phyloP scores from a whole-genome alignment of 2,329 filamentous ascomycete species.

The Cordyceps tenuipes region DNA sequence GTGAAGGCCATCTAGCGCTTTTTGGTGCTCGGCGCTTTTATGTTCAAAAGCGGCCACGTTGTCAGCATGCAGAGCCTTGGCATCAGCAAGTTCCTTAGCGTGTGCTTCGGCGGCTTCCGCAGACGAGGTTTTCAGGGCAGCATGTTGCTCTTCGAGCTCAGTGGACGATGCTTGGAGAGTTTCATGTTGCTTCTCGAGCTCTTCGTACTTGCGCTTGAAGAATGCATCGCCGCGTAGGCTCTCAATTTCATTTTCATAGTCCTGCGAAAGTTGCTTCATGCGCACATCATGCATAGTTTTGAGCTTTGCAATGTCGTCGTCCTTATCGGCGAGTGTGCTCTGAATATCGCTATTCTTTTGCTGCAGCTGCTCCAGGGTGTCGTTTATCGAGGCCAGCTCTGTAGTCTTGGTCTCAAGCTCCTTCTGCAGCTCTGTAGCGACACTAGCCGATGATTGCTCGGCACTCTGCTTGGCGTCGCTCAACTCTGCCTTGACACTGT shows the following conservation, averaged over 20 bases:
- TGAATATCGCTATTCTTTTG: conserved; percentile 40
- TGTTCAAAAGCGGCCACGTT: conserved; percentile 39
- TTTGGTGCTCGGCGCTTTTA: conserved; percentile 45
- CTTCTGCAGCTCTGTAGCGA: conserved; percentile 24
- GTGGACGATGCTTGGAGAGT: conserved; percentile 34
- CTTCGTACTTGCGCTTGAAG: conserved; percentile 56
- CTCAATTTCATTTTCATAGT: conserved; percentile 59
- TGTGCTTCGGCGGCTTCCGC: conserved; percentile 31
- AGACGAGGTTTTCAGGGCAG: conserved; percentile 35
- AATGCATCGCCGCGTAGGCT: conserved; percentile 53
- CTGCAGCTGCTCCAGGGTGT: conserved; percentile 39
- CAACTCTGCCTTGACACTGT: conserved; percentile 36
- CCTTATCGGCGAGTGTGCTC: conserved; percentile 38
- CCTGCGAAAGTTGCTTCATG: conserved; percentile 49
- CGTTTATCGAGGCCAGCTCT: conserved; percentile 38
- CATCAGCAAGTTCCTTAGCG: conserved; percentile 32
- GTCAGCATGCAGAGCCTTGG: conserved; percentile 35
- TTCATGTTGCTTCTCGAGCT: conserved; percentile 48
- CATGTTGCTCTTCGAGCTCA: conserved; percentile 49
- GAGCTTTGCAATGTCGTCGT: conserved; percentile 40
- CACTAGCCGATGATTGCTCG: neutral
- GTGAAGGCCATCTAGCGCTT: conserved; percentile 45
- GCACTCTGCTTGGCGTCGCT: neutral
- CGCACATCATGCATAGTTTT: conserved; percentile 50
- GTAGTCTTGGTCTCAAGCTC: conserved; percentile 35